Evolutionary conservation across 2,329 filamentous ascomycete genomes (phyloP).

Genomic region (Colletotrichum godetiae): DNA sequence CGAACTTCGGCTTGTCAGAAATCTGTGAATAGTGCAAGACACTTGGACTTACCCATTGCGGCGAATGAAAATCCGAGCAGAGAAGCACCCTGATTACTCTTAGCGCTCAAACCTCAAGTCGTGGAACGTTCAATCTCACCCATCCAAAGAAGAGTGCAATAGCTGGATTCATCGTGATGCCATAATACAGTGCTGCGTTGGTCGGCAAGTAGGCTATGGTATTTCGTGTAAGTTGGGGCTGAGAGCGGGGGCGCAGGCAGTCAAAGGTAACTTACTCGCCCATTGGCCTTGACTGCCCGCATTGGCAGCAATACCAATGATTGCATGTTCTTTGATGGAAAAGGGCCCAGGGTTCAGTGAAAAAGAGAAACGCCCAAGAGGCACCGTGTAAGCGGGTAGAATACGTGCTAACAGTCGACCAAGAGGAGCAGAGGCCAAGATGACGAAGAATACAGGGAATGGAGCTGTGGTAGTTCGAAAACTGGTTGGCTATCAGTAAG

Average conservation of each 20-base stretch:
- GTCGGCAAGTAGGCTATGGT: slow-evolving; percentile 25
- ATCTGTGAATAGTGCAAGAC: no score
- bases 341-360: slow-evolving; percentile 67
- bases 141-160: slow-evolving; percentile 71
- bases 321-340: slow-evolving; percentile 68
- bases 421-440: slow-evolving; percentile 66
- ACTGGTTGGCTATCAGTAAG: slow-evolving; percentile 58
- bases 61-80: slow-evolving; percentile 54
- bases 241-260: accelerated
- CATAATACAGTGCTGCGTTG: slow-evolving; percentile 68
- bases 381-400: slow-evolving; percentile 59
- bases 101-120: neutral
- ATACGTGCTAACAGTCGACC: slow-evolving; percentile 63
- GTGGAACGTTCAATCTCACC: slow-evolving; percentile 66
- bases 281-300: slow-evolving; percentile 32
- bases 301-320: slow-evolving; percentile 64
- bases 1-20: slow-evolving; percentile 39
- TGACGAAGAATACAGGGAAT: slow-evolving; percentile 72
- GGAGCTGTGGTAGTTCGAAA: slow-evolving; percentile 68
- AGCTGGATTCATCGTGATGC: slow-evolving; percentile 60
- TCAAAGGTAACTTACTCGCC: slow-evolving; percentile 8
- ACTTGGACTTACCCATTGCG: slow-evolving; percentile 55
- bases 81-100: slow-evolving; percentile 12
- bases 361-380: slow-evolving; percentile 60
- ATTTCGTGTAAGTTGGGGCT: neutral